phyloP scores from a whole-genome alignment of 108 stramenopile genomes.

The Pseudonitzschia multiseries region DNA sequence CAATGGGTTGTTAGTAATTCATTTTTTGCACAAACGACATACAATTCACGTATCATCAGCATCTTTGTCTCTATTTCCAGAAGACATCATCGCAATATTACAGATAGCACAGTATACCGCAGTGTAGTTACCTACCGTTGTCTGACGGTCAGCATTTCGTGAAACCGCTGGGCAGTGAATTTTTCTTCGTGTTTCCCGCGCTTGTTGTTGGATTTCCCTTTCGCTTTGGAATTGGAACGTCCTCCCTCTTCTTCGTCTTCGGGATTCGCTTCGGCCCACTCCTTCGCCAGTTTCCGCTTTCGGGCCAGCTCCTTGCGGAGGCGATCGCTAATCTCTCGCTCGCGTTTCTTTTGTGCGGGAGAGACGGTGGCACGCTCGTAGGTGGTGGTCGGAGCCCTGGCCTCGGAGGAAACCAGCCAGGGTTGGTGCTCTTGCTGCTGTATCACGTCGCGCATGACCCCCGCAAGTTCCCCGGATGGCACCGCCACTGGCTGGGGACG shows the following conservation, averaged over 20 bases:
- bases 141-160: conserved; percentile 44
- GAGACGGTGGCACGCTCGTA: conserved; percentile 12
- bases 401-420: conserved; percentile 72
- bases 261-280: conserved; percentile 28
- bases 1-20: no score
- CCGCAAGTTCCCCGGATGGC: conserved; percentile 49
- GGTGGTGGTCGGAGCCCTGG: conserved; percentile 44
- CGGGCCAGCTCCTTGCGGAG: conserved; percentile 42
- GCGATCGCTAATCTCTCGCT: conserved; percentile 43
- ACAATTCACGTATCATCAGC: neutral
- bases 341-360: conserved; percentile 18
- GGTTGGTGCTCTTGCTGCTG: conserved; percentile 63
- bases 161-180: conserved; percentile 31
- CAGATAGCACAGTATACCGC: neutral
- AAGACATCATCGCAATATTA: neutral
- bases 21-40: no score
- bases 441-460: conserved; percentile 54
- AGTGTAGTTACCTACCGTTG: conserved; percentile 21
- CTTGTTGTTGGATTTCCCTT: neutral
- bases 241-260: neutral
- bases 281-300: conserved; percentile 37
- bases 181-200: neutral
- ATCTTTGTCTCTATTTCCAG: neutral
- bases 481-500: conserved; percentile 59
- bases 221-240: neutral